Conservation (phyloP, 1,284 basidiomycete genomes). For the Ustilago shanxiensis region DNA sequence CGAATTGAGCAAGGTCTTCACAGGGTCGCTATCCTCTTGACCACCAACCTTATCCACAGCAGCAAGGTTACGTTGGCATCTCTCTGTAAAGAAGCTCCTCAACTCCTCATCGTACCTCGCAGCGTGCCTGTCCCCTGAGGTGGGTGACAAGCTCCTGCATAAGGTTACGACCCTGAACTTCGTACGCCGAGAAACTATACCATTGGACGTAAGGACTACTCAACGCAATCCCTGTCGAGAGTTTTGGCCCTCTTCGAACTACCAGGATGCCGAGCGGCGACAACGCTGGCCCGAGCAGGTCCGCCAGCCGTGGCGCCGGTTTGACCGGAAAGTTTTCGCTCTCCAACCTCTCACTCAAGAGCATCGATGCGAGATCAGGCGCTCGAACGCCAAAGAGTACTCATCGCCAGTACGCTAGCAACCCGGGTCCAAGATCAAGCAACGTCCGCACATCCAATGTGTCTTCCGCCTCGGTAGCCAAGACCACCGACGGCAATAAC, state of each 20-base stretch:
- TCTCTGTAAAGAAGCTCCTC: background rate
- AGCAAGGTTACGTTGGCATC: background rate
- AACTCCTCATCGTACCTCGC: background rate
- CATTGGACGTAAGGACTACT: background rate
- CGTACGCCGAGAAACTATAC: background rate
- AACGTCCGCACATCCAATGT: slow-evolving; percentile 25
- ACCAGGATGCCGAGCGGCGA: background rate
- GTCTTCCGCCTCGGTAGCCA: slow-evolving; percentile 23
- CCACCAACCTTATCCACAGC: background rate
- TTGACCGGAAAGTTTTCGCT: slow-evolving; percentile 44
- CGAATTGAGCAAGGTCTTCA: background rate
- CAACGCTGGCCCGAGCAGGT: slow-evolving; percentile 34
- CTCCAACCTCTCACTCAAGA: slow-evolving; percentile 49
- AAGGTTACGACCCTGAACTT: background rate
- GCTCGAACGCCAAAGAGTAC: slow-evolving; percentile 30
- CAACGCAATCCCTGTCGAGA: background rate
- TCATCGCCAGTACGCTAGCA: slow-evolving; percentile 29
- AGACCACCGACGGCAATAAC: slow-evolving; percentile 62
- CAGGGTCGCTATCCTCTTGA: background rate
- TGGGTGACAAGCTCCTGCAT: slow-evolving; percentile 1
- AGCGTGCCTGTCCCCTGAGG: background rate
- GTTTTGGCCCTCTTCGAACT: background rate
- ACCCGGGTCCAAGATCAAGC: slow-evolving; percentile 14
- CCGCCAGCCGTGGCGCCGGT: slow-evolving; percentile 25
- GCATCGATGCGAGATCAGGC: slow-evolving; percentile 24